These are phyloP conservation scores for Narthecium ossifragum DNA, from an alignment of 106 monocot species.

Conservation along the genomic window DNA sequence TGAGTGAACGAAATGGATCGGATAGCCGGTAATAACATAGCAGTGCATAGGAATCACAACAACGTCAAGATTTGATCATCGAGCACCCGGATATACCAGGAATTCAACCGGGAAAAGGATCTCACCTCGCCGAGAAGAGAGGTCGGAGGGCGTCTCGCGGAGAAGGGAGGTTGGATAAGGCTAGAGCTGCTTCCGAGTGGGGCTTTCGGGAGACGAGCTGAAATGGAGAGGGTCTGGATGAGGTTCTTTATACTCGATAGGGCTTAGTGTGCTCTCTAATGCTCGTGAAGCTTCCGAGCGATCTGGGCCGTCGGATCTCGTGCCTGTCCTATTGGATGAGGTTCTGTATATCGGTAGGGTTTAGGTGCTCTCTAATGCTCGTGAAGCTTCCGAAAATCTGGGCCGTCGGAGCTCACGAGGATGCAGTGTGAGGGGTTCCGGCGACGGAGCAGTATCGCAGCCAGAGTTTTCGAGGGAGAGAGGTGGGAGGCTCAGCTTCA, in stretches of 20 bases:
- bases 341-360: not conserved
- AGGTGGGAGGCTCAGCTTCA: no score
- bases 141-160: not conserved
- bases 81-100: no score
- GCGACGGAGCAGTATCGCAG: no score
- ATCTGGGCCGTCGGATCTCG: not conserved
- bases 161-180: not conserved
- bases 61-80: not conserved
- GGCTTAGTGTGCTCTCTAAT: not conserved
- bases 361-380: not conserved
- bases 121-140: not conserved
- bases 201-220: not conserved
- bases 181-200: not conserved
- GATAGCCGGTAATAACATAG: no score
- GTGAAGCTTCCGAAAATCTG: not conserved
- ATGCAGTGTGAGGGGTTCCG: no score
- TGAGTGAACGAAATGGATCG: no score
- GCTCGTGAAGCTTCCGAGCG: not conserved
- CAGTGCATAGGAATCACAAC: not conserved
- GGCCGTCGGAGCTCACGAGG: not conserved
- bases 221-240: not conserved
- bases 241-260: not conserved
- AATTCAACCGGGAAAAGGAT: no score
- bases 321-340: no score
- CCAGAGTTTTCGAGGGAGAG: no score